phyloP scores from a whole-genome alignment of 176 grass and related monocot species.

The Oryza nivara region DNA sequence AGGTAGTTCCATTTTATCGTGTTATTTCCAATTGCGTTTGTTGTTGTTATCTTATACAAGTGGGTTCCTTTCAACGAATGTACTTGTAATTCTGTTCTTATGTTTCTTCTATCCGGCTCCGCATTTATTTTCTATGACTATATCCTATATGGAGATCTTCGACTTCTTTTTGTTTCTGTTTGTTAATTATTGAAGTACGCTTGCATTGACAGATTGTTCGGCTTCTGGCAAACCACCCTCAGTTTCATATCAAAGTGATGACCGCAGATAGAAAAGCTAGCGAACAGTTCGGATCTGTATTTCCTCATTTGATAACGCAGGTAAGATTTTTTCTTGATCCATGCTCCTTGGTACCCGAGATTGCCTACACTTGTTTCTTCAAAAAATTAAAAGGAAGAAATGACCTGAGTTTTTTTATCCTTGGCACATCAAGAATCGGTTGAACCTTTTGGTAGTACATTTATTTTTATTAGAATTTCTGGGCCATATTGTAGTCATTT shows the following conservation, averaged over 20 bases:
- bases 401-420: background rate
- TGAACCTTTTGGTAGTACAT: background rate
- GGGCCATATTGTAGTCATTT: background rate
- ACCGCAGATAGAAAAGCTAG: slow-evolving; percentile 96
- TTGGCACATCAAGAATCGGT: slow-evolving; percentile 7
- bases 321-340: slow-evolving; percentile 37
- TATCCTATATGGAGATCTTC: background rate
- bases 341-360: background rate
- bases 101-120: background rate
- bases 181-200: background rate
- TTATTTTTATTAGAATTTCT: slow-evolving; percentile 14
- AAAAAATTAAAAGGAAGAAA: background rate
- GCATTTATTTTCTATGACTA: background rate
- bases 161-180: background rate
- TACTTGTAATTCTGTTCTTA: background rate
- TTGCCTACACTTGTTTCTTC: background rate
- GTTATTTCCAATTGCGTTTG: background rate
- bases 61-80: background rate
- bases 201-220: slow-evolving; percentile 71
- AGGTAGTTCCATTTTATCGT: slow-evolving; percentile 47
- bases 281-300: slow-evolving; percentile 80
- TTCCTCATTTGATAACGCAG: slow-evolving; percentile 84
- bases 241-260: slow-evolving; percentile 74
- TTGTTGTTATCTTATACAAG: background rate
- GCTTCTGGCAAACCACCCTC: slow-evolving; percentile 79